Evolutionary conservation across 768 basidiomycete genomes (phyloP), one percentile per base, ranked within the genome.

Genomic region (Tremella yokohamensis): DNA sequence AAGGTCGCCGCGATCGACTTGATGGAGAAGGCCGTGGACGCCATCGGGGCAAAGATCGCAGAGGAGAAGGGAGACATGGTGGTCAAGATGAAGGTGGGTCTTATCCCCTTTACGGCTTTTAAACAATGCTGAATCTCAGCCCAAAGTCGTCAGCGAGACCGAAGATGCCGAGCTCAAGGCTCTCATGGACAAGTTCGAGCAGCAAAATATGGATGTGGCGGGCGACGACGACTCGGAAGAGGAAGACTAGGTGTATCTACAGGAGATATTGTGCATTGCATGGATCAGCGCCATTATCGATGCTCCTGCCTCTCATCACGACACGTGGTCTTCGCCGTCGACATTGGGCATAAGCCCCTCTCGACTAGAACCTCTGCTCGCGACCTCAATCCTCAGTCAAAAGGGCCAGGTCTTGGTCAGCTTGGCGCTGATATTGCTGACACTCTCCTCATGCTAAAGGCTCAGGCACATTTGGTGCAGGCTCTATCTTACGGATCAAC

Each of bases 141-240:
- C 96, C 60, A 98, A 98, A 82, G 91, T 94, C 1, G 88, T 99
- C 38, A 92, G 90, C 22, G 96, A 97, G 77, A 89, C 89, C 3
- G 96, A 99, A 79, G 96, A 99, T 77, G 88, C 91, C 65, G 96
- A 97, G 75, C 84, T 99, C 62, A 93, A 91, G 0, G 88, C 91
- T 64, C 87, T 96, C 69, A 97, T 99, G 94, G 90, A 88, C 39
- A 89, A 90, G 77, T 92, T 87, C 18, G 87, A 87, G 58, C 83
- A 85, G 73, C 94, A 96, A 79, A 99, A 99, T 75, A 89, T 86
- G 3, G 93, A 99, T 73, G 90, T 97, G 0, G 91, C 90, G 13
- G 94, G 93, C 54, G 91, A 97, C 75, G 91, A 94, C 65, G 86
- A 87, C 48, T 91, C 88, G 0, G 87, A 73, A 15, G 70, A 73